Evolutionary conservation across 2,329 filamentous ascomycete species (phyloP).

Genomic region (Capronia coronata): DNA sequence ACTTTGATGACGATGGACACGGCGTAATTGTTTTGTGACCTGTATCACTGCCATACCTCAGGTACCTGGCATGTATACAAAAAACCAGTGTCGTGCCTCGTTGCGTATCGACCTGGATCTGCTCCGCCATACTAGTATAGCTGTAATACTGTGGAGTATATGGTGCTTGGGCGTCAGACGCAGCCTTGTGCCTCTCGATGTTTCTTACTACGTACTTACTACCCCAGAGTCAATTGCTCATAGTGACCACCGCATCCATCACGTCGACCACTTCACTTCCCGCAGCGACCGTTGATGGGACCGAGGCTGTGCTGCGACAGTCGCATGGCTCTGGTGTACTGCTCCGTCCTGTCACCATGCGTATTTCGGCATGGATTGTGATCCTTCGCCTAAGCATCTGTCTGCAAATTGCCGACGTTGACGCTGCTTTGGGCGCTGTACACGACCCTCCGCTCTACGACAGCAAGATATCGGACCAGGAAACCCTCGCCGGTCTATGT

Average conservation of each 20-base stretch:
- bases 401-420: slow-evolving; percentile 1
- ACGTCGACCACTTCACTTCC: not conserved
- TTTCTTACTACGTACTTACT: not conserved
- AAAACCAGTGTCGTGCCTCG: no score
- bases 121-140: no score
- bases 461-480: slow-evolving; percentile 14
- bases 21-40: no score
- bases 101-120: no score
- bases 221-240: not conserved
- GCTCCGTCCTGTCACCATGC: slow-evolving; percentile 1
- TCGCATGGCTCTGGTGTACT: not conserved
- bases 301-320: not conserved
- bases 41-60: no score
- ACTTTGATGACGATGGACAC: no score
- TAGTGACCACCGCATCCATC: not conserved
- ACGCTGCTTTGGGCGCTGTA: slow-evolving; percentile 2
- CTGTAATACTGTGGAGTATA: no score
- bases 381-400: slow-evolving; percentile 3
- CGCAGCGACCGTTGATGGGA: not conserved
- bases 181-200: not conserved
- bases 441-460: slow-evolving; percentile 15
- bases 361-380: slow-evolving; percentile 3
- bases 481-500: slow-evolving; percentile 25
- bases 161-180: no score
- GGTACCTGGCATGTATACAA: no score